Base-by-base conservation (phyloP, 352 stramenopile genomes). In the Phytophthora macrochlamydospora region DNA sequence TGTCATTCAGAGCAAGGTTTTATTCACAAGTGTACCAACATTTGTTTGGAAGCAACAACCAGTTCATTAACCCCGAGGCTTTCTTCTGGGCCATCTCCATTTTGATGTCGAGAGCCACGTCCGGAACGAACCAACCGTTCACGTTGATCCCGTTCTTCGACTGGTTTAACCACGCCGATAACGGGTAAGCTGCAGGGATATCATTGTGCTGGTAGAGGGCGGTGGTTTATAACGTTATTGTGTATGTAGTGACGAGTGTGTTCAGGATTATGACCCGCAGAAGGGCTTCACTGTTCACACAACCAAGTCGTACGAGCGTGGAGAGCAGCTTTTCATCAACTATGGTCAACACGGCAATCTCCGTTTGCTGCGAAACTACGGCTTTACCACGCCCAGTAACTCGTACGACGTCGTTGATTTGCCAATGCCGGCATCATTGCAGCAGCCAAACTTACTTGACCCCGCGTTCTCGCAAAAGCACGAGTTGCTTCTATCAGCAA, bases 81-180 rank as follows among this genome's bases (percentile, higher is more conserved):
- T 94, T 93, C 70, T 87, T 92, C 52, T 95, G 87, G 83, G 85
- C 87, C 2, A 84, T 93, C 30, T 91, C 85, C 24, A 75, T 93
- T 44, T 73, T 94, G 53, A 87, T 94, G 78, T 94, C 85, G 4
- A 81, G 87, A 45, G 87, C 87, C 43, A 94, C 87, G 53, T 94
- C 85, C 11, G 84, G 85, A 9, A 71, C 76, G 30, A 52, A 79
- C 33, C 87, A 94, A 68, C 87, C 87, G 29, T 95, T 95, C 73
- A 79, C 85, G 24, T 75, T 95, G 13, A 89, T 93, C 32, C 87
- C 87, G 33, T 92, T 93, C 67, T 93, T 95, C 56, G 87, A 95
- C 75, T 95, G 79, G 81, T 94, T 94, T 66, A 93, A 95, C 56
- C 87, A 95, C 54, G 69, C 71, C 30, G 71, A 86, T 48, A 73